Evolutionary conservation across 106 monocot species (phyloP).

Genomic region (Acorus gramineus): DNA sequence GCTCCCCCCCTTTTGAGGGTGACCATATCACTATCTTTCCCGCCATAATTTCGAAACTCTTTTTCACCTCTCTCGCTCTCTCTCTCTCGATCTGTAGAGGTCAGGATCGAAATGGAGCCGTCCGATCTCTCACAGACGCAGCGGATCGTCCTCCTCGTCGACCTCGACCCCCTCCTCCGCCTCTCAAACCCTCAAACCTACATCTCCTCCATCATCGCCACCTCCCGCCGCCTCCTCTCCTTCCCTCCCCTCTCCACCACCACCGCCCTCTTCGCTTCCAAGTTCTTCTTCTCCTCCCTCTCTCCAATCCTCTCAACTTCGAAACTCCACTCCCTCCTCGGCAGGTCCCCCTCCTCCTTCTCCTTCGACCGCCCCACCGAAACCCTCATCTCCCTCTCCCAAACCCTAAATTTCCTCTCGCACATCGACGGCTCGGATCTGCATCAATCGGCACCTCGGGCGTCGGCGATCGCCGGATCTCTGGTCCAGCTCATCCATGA

Average conservation of each 20-base stretch:
- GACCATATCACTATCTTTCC: too few relatives aligned
- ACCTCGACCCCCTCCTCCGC: slow-evolving; percentile 44
- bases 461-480: slow-evolving; percentile 23
- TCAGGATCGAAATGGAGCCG: neutral
- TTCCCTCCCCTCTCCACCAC: slow-evolving; percentile 23
- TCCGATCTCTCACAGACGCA: slow-evolving; percentile 14
- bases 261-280: slow-evolving; percentile 46
- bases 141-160: slow-evolving; percentile 57
- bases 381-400: slow-evolving; percentile 32
- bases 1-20: too few relatives aligned
- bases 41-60: too few relatives aligned
- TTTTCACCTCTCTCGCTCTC: too few relatives aligned
- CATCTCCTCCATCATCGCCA: slow-evolving; percentile 17
- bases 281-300: slow-evolving; percentile 67
- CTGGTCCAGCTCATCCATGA: slow-evolving; percentile 61
- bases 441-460: neutral
- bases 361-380: slow-evolving; percentile 43
- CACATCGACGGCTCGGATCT: neutral
- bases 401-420: slow-evolving; percentile 23
- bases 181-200: slow-evolving; percentile 9
- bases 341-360: slow-evolving; percentile 31
- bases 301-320: slow-evolving; percentile 73
- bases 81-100: too few relatives aligned
- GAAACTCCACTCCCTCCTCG: slow-evolving; percentile 33
- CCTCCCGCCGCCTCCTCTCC: slow-evolving; percentile 29